These are phyloP conservation scores for Stenocarpella maydis DNA, from an alignment of 2,329 filamentous ascomycete species.

Conservation along the genomic window DNA sequence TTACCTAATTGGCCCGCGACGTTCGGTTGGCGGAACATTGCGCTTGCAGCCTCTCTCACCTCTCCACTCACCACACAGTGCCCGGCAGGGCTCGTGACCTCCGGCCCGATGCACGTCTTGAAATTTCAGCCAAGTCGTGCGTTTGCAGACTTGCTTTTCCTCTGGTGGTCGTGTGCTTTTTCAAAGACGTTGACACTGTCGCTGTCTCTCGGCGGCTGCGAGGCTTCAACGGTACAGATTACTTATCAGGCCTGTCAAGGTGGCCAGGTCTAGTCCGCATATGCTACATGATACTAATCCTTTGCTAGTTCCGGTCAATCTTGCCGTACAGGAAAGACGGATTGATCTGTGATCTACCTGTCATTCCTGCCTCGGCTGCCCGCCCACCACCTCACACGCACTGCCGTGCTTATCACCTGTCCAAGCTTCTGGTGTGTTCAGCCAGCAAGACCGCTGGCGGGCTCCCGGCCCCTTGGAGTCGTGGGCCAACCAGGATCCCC, in stretches of 20 bases:
- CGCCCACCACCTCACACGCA: not conserved
- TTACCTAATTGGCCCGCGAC: not conserved
- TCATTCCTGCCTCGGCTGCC: not conserved
- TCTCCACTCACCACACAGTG: too few species aligned
- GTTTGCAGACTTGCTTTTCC: not conserved
- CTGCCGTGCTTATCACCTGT: not conserved
- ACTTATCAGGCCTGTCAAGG: not conserved
- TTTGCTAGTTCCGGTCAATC: conserved; percentile 10
- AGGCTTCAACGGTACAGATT: not conserved
- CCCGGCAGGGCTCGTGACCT: too few species aligned
- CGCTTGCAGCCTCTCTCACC: not conserved
- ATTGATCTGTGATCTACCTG: not conserved
- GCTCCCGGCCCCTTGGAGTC: not conserved
- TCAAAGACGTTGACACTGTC: not conserved
- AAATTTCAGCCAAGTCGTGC: too few species aligned
- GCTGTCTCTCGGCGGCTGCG: not conserved
- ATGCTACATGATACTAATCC: conserved; percentile 10
- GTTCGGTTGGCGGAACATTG: too few species aligned
- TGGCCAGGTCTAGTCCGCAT: conserved; percentile 1
- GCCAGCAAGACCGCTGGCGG: not conserved
- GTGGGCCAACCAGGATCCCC: not conserved
- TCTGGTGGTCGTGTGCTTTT: not conserved
- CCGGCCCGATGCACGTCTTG: too few species aligned
- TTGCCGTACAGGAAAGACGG: not conserved
- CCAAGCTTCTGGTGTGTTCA: not conserved